Evolutionary conservation across 1,284 basidiomycete species (phyloP), one percentile per base, ranked within the genome.

Genomic region (Ustilago shanxiensis): DNA sequence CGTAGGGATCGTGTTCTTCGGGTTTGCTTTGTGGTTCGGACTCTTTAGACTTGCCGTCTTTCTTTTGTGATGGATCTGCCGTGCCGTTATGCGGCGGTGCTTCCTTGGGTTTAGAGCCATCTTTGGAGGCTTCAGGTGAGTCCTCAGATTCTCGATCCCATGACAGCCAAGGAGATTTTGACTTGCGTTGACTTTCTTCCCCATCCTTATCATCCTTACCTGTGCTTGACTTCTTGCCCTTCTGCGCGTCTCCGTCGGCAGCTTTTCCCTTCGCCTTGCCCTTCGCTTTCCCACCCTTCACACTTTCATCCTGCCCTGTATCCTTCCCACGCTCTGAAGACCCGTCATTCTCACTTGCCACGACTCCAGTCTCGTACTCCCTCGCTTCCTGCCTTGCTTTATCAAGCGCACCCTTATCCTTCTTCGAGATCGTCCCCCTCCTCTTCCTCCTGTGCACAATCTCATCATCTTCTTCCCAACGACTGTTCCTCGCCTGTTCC

Each of bases 401-500:
- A 39, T 31, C 18, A 8, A 26, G 44, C 33, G 51, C 52, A 14
- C 31, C 13, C 33, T 44, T 16, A n/a, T 24, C 37, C 72, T 71
- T 70, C 55, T 69, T 68, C 16, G 71, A 65, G 10, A 74, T 66
- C 1, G 60, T 77, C 8, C 60, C 60, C 60, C 67, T 79, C 24
- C 69, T 37, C 24, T 63, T 35, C n/a, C 60, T 28, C 24, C 77
- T 44, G 52, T 81, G 66, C 29, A 81, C 68, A 31, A 77, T 73
- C 52, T 78, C 72, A 20, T 82, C 72, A 49, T 82, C 80, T 47
- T 75, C 62, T 58, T 67, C 49, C 69, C 70, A 72, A 26, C 72
- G 35, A 20, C 49, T 26, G 18, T 69, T 59, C 47, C 68, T 66
- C 7, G 57, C 55, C 65, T 76, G 86, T 87, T 94, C 90, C 52